Percentiles rank a stretch among this genome's conserved stretches.
phyloP scores from a whole-genome alignment of 768 basidiomycete species.

The Floccularia luteovirens region DNA sequence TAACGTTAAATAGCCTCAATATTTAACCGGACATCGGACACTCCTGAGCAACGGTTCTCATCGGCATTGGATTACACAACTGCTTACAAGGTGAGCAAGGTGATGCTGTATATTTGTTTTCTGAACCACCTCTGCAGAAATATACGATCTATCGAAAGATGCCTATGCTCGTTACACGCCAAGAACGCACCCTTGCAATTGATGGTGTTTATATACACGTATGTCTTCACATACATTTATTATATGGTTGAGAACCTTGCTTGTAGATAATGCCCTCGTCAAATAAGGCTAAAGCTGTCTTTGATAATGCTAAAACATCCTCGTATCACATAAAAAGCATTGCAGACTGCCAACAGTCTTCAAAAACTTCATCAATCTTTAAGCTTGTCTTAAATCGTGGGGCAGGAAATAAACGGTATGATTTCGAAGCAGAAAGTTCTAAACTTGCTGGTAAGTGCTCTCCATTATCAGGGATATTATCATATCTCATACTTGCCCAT shows the following conservation, averaged over 20 bases:
- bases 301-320: conserved; percentile 84
- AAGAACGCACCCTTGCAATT: conserved; percentile 87
- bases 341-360: conserved; percentile 73
- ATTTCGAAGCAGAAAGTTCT: conserved; percentile 91
- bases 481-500: conserved; percentile 5
- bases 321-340: conserved; percentile 92
- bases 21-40: conserved; percentile 83
- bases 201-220: conserved; percentile 94
- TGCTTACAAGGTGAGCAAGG: conserved; percentile 68
- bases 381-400: conserved; percentile 80
- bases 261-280: conserved; percentile 81
- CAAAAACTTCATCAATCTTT: conserved; percentile 76
- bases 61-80: conserved; percentile 72
- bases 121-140: conserved; percentile 40
- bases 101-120: not conserved
- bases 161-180: conserved; percentile 87
- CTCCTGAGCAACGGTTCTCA: conserved; percentile 47
- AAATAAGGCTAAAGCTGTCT: conserved; percentile 71
- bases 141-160: conserved; percentile 91
- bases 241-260: not conserved
- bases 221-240: conserved; percentile 11
- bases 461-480: not conserved
- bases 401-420: conserved; percentile 82
- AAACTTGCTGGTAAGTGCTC: conserved; percentile 61
- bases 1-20: conserved; percentile 65